Conservation (phyloP, 2,329 filamentous ascomycete genomes). For the Amphichorda felina region DNA sequence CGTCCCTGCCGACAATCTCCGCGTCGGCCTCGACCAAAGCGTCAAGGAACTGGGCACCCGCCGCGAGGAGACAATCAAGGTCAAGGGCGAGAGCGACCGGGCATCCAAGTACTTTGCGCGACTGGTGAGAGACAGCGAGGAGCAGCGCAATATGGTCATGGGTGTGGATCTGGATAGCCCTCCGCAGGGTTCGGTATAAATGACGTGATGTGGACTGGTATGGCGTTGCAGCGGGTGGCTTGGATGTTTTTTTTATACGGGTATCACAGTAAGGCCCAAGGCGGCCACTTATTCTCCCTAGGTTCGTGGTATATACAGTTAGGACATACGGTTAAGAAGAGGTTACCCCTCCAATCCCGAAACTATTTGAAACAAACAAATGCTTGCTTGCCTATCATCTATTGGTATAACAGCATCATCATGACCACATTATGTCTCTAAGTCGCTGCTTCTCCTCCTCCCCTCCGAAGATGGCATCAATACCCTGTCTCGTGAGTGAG, state of each 20-base stretch:
- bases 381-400: too few relatives aligned
- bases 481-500: too few relatives aligned
- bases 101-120: conserved; percentile 86
- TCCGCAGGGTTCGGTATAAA: conserved; percentile 18
- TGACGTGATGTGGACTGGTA: conserved; percentile 8
- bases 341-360: too few relatives aligned
- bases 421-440: too few relatives aligned
- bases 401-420: too few relatives aligned
- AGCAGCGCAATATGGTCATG: conserved; percentile 36
- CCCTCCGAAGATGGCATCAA: too few relatives aligned
- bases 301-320: too few relatives aligned
- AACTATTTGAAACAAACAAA: too few relatives aligned
- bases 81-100: conserved; percentile 71
- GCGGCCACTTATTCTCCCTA: too few relatives aligned
- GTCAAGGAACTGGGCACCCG: conserved; percentile 72
- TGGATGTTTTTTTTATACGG: conserved; percentile 17
- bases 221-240: neutral
- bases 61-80: conserved; percentile 73
- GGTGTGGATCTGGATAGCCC: conserved; percentile 43
- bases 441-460: too few relatives aligned
- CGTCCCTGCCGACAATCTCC: conserved; percentile 75
- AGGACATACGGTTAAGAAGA: too few relatives aligned
- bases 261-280: too few relatives aligned
- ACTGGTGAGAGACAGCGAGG: conserved; percentile 55
- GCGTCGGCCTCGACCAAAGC: conserved; percentile 69